Percentiles rank a stretch among this genome's conserved stretches.
phyloP scores from a whole-genome alignment of 2,329 filamentous ascomycete species.

The Ramularia collo-cygni region DNA sequence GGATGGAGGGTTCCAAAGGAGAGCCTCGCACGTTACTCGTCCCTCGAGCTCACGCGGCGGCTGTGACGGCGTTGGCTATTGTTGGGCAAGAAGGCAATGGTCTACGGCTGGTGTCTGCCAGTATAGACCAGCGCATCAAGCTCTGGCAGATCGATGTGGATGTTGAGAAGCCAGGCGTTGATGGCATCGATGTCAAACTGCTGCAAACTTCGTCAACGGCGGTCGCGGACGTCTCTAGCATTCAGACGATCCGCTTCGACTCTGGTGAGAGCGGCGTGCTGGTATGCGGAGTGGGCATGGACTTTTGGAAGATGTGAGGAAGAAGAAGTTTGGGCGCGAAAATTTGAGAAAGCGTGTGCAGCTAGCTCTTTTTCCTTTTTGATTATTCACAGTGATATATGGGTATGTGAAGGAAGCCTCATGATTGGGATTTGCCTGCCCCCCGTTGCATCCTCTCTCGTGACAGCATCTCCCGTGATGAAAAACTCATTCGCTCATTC shows the following conservation, averaged over 20 bases:
- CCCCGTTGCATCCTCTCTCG: not conserved
- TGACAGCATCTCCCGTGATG: not conserved
- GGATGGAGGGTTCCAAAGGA: slow-evolving; percentile 17
- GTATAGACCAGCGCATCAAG: slow-evolving; percentile 45
- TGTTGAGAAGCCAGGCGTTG: slow-evolving; percentile 11
- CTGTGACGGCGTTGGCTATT: slow-evolving; percentile 53
- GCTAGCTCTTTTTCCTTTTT: not conserved
- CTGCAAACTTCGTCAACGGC: slow-evolving; percentile 35
- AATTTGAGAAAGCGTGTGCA: not conserved
- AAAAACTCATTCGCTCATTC: too few species aligned
- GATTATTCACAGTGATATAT: not conserved
- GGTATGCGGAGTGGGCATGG: slow-evolving; percentile 46
- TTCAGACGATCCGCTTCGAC: slow-evolving; percentile 34
- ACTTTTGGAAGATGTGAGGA: slow-evolving; percentile 31
- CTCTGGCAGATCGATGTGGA: slow-evolving; percentile 37
- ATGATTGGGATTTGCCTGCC: not conserved
- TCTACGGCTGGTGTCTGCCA: slow-evolving; percentile 23
- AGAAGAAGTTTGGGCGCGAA: not conserved
- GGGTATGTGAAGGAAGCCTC: not conserved
- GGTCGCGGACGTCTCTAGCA: slow-evolving; percentile 50
- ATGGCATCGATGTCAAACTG: slow-evolving; percentile 28
- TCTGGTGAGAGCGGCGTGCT: slow-evolving; percentile 28
- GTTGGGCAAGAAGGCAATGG: slow-evolving; percentile 16
- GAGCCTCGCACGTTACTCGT: slow-evolving; percentile 36
- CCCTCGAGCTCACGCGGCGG: slow-evolving; percentile 61